Base-by-base conservation (phyloP, 192 early-diverging fungal species). In the Backusella liffmaniae region DNA sequence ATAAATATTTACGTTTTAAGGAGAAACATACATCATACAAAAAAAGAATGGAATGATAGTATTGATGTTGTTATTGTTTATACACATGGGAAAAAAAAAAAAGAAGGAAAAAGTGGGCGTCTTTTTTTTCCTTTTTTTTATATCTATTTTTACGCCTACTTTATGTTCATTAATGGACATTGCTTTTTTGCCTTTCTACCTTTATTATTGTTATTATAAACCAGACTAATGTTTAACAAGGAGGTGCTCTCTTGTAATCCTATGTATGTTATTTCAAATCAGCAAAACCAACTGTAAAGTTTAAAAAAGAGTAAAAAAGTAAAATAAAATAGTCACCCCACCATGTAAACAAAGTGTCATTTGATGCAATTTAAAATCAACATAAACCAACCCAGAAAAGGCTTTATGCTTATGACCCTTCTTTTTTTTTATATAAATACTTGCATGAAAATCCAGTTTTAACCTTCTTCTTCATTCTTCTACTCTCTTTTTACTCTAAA, bases 1-100 rank as follows among this genome's bases (percentile, higher is more conserved):
- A 62, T 62, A 62, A 62, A 62, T 62, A 62, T 62, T 62, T 62
- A 62, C 56, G 26, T 62, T 62, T 62, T 62, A 62, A 62, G 56
- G 56, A 62, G 56, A 56, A 56, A 44, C 42, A 44, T 15, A 44
- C 42, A 44, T 44, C 12, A 16, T 44, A 44, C 42, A 44, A 44
- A 44, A 44, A 44, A 0, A 49, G 46, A 49, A 49, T 49, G 46
- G 46, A 49, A 49, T 49, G 46, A 7, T 49, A 0, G 5, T 49
- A n/a, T 49, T 29, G 12, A 12, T 59, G 23, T 23, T 62, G 23
- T 23, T 62, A 62, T 62, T 29, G 13, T 29, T 62, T 62, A 62
- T 62, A 62, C 26, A 62, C 23, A 62, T 62, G 56, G 56, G 56
- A 62, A 62, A 62, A 62, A 59, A 59, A 59, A 23, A 59, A 3